Evolutionary conservation across 2,329 filamentous ascomycete genomes (phyloP).

Genomic region (Ceratocystis harringtonii): DNA sequence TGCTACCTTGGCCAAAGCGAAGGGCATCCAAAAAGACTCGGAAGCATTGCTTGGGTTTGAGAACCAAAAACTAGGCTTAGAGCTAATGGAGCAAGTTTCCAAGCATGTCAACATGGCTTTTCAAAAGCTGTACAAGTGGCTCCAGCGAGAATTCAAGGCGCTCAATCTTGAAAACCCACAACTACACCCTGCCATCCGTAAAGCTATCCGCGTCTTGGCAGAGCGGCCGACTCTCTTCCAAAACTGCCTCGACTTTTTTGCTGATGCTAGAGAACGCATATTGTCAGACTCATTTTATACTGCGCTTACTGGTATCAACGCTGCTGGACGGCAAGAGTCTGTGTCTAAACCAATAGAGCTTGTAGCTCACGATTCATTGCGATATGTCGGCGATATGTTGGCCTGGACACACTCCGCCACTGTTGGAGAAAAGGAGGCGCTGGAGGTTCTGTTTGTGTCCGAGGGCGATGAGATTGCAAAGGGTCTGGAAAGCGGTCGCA

Average conservation of each 20-base stretch:
- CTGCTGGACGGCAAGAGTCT: constrained; percentile 42
- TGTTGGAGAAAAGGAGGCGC: constrained; percentile 81
- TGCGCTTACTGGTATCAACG: constrained; percentile 60
- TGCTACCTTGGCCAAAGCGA: constrained; percentile 57
- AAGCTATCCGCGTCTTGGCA: constrained; percentile 71
- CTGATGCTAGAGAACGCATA: constrained; percentile 73
- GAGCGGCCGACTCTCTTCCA: constrained; percentile 85
- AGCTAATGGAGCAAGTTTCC: constrained; percentile 82
- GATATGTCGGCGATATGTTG: constrained; percentile 93
- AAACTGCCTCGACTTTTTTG: constrained; percentile 83
- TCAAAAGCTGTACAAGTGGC: constrained; percentile 92
- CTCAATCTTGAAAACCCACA: constrained; percentile 89
- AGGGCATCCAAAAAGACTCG: constrained; percentile 76
- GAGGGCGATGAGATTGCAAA: constrained; percentile 72
- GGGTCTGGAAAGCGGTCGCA: constrained; percentile 62
- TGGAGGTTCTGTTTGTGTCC: constrained; percentile 80
- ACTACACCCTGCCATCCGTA: constrained; percentile 70
- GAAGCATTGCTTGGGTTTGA: constrained; percentile 80
- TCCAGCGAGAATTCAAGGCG: constrained; percentile 82
- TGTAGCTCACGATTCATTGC: constrained; percentile 75
- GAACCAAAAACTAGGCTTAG: constrained; percentile 71
- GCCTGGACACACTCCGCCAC: constrained; percentile 92
- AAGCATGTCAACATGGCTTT: constrained; percentile 78
- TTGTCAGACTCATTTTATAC: constrained; percentile 80
- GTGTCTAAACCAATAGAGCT: constrained; percentile 83